phyloP scores from a whole-genome alignment of 176 grass and related monocot genomes.

The Ensete ventricosum region DNA sequence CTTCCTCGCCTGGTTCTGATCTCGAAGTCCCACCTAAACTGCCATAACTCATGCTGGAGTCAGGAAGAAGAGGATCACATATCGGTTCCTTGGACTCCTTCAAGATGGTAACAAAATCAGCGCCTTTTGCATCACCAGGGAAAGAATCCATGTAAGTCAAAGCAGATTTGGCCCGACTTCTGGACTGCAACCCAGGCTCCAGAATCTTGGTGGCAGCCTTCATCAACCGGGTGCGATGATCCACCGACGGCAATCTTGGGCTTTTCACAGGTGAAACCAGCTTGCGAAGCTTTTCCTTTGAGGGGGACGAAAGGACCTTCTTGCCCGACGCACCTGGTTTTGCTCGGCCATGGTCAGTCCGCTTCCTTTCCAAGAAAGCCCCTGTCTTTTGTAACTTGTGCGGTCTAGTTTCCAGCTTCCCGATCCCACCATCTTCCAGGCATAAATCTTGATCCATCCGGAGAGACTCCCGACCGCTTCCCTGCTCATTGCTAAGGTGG shows the following conservation, averaged over 20 bases:
- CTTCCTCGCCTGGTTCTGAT: not conserved
- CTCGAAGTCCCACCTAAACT: not conserved
- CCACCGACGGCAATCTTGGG: slow-evolving; percentile 25
- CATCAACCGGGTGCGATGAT: slow-evolving; percentile 32
- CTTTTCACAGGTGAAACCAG: slow-evolving; percentile 40
- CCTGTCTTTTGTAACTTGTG: slow-evolving; percentile 71
- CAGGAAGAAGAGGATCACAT: slow-evolving; percentile 14
- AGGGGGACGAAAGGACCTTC: not conserved
- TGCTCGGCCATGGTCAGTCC: not conserved
- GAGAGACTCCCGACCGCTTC: not conserved
- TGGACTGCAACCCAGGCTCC: slow-evolving; percentile 34
- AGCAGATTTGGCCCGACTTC: slow-evolving; percentile 18
- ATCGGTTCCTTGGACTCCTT: slow-evolving; percentile 6
- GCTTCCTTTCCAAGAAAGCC: not conserved
- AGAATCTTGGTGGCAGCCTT: slow-evolving; percentile 67
- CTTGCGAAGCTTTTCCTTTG: slow-evolving; percentile 37
- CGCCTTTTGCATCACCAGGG: not conserved
- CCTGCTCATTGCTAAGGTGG: not conserved
- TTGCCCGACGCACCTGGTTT: not conserved
- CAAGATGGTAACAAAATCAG: not conserved
- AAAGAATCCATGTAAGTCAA: slow-evolving; percentile 22
- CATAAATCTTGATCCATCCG: slow-evolving; percentile 15
- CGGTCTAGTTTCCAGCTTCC: slow-evolving; percentile 22
- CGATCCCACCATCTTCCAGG: not conserved
- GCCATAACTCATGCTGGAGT: slow-evolving; percentile 5